Evolutionary conservation across 2,329 filamentous ascomycete genomes (phyloP).

Genomic region (Nothophaeocryptopus gaeumannii): DNA sequence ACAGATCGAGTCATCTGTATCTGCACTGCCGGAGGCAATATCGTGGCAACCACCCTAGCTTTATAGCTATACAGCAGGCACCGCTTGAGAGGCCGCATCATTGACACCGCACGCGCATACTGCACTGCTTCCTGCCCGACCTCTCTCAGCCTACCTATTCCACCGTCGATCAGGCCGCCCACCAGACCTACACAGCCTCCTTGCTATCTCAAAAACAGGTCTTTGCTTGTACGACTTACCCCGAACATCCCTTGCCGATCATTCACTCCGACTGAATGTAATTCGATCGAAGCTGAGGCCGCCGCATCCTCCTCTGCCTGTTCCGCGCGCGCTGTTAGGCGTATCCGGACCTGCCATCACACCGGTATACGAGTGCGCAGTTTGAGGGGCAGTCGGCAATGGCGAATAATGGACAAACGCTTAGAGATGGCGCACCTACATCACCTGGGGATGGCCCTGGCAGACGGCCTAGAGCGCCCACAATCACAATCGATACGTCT

Average conservation of each 20-base stretch:
- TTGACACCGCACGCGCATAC: too few species aligned
- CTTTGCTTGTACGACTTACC: too few species aligned
- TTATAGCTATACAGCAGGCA: too few species aligned
- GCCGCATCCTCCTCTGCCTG: constrained; percentile 70
- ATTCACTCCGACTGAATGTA: constrained; percentile 67
- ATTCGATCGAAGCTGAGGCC: constrained; percentile 83
- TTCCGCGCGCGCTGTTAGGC: not conserved
- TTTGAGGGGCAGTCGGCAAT: not conserved
- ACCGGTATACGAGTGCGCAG: not conserved
- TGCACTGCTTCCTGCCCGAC: too few species aligned
- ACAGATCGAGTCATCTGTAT: too few species aligned
- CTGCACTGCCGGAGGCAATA: too few species aligned
- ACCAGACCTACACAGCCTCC: too few species aligned
- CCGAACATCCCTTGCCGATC: constrained; percentile 63
- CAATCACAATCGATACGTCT: constrained; percentile 53
- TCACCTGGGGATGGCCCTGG: not conserved
- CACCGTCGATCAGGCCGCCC: too few species aligned
- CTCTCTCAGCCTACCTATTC: too few species aligned
- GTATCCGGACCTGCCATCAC: not conserved
- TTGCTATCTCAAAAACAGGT: too few species aligned
- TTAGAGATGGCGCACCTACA: constrained; percentile 4
- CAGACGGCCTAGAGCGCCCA: constrained; percentile 42
- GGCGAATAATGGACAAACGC: constrained; percentile 2
- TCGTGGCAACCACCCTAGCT: too few species aligned
- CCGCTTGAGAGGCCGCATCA: too few species aligned